Percentiles rank a stretch among this genome's conserved stretches.
Conservation (phyloP, 768 basidiomycete genomes). For the Lactarius evosmus region DNA sequence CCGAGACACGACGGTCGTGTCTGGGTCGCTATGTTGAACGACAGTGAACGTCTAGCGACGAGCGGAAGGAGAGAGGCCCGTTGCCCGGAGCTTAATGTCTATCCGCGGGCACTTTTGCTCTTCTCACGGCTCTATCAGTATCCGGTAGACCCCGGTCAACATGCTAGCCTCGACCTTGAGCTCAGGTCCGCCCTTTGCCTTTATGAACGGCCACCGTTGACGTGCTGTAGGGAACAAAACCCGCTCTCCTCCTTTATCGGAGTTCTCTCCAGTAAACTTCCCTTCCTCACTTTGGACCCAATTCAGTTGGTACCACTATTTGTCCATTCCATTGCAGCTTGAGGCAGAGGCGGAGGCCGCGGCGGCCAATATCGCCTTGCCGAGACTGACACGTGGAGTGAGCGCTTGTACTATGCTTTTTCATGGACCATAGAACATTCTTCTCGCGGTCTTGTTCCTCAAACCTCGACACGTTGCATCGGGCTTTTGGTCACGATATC, state of each 20-base stretch:
- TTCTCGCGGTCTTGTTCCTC: slow-evolving; percentile 5
- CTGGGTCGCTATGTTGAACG: background rate
- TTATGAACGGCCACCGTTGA: background rate
- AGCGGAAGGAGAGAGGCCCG: slow-evolving; percentile 2
- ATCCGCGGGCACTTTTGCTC: background rate
- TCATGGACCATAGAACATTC: slow-evolving; percentile 17
- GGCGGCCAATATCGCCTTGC: background rate
- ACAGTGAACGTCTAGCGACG: background rate
- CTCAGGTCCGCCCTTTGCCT: background rate
- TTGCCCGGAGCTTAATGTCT: background rate
- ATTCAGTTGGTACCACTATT: background rate
- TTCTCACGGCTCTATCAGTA: slow-evolving; percentile 26
- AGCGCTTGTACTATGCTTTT: background rate
- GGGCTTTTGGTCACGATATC: slow-evolving; percentile 13
- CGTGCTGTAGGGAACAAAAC: too few species aligned
- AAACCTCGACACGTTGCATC: slow-evolving; percentile 17
- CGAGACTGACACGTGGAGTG: background rate
- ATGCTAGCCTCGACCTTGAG: background rate
- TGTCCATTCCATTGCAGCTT: background rate
- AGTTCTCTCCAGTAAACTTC: background rate
- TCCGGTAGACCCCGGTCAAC: slow-evolving; percentile 2
- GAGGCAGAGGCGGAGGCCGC: background rate
- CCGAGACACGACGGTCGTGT: background rate
- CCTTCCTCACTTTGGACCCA: background rate
- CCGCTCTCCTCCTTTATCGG: background rate